Base-by-base conservation (phyloP, 805 yeast genomes). In the Nadsonia fulvescens region DNA sequence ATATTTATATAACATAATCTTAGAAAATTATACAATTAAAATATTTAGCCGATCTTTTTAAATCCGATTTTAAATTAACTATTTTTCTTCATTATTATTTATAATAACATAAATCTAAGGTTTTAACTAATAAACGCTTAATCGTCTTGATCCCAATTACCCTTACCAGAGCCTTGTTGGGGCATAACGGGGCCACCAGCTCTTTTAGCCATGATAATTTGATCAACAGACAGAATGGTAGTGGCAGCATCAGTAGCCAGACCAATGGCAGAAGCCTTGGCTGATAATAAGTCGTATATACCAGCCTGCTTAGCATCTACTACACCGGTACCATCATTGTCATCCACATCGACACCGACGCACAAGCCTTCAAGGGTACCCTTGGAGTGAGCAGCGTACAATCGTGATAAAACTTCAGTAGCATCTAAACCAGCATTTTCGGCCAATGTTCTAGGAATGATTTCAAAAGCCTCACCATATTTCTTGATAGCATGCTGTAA, bases 121-220 rank as follows among this genome's bases (percentile, higher is more conserved):
- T n/a, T n/a, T n/a, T n/a, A n/a, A n/a, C n/a, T n/a, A n/a, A n/a
- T n/a, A n/a, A n/a, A n/a, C 28, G 14, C 14, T 42, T 55, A 81
- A 54, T 83, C 94, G 33, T 65, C 94, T 53, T 74, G 89, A 46
- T 82, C 95, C 95, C 95, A 82, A 56, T 81, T 82, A 34, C 93
- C 94, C 23, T 89, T 86, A n/a, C n/a, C n/a, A 51, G 70, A 70
- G 39, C 73, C 74, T 46, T 77, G 91, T 37, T 65, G 60, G 17
- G 94, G 94, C 65, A 82, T 72, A 16, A 59, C 71, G 25, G 98
- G 98, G 12, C 98, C 98, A 37, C 98, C 98, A 2, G 96, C 95
- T 49, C 94, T 70, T 66, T 86, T 86, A 23, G 98, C 96, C 89
- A 86, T 89, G 47, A 86, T 89, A 43, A 86, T 86, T 62, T 86